Conservation (phyloP, 2,329 filamentous ascomycete genomes). For the Hypomyces perniciosus region DNA sequence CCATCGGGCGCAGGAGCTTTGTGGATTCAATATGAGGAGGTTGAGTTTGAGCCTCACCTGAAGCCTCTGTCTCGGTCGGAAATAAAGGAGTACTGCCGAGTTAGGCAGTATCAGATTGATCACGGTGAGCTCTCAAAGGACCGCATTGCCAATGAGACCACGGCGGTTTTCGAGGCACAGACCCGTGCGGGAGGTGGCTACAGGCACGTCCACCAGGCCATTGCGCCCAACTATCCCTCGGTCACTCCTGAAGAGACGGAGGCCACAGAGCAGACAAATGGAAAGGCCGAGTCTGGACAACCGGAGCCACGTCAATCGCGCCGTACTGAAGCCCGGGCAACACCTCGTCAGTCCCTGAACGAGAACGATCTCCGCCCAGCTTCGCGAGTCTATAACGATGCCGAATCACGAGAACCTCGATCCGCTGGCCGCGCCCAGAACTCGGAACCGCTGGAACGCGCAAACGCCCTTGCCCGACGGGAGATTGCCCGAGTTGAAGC, state of each 20-base stretch:
- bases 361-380: conserved; percentile 15
- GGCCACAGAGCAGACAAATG: conserved; percentile 7
- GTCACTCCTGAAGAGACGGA: conserved; percentile 18
- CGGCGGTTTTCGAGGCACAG: conserved; percentile 47
- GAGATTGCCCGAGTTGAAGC: conserved; percentile 48
- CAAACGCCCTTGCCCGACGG: conserved; percentile 43
- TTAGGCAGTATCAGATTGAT: conserved; percentile 54
- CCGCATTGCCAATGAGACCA: conserved; percentile 43
- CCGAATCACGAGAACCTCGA: conserved; percentile 17
- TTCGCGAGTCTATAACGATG: conserved; percentile 2
- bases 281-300: conserved; percentile 19
- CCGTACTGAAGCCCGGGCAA: conserved; percentile 30
- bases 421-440: conserved; percentile 18
- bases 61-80: conserved; percentile 45
- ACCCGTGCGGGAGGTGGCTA: conserved; percentile 33
- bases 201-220: conserved; percentile 17
- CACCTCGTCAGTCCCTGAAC: conserved; percentile 23
- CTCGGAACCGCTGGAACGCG: conserved; percentile 37
- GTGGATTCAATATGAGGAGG: conserved; percentile 59
- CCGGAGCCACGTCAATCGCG: conserved; percentile 40
- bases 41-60: conserved; percentile 52
- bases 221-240: conserved; percentile 18
- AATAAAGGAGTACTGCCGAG: conserved; percentile 58
- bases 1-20: conserved; percentile 53
- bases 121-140: conserved; percentile 44